Conservation (phyloP, 1,284 basidiomycete species). For the Golubevia pallescens region DNA sequence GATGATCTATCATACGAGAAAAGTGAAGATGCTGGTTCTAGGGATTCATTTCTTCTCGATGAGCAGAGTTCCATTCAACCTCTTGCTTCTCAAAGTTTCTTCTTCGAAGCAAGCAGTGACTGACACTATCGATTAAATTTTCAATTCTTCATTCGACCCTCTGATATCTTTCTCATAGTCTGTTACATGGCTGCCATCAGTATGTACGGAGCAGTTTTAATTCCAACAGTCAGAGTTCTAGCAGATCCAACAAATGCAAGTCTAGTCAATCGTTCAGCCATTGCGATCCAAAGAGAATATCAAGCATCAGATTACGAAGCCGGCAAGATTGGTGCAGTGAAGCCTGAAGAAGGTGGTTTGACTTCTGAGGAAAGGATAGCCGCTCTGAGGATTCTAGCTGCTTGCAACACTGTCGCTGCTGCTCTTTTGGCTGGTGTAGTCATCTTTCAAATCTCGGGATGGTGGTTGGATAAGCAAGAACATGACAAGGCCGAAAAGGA, state of each 20-base stretch:
- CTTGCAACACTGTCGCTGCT: conserved; percentile 51
- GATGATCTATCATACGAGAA: too few relatives aligned
- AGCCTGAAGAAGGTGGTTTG: conserved; percentile 25
- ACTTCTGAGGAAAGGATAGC: conserved; percentile 33
- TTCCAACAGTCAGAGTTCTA: conserved; percentile 54
- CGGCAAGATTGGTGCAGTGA: background rate
- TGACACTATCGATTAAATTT: too few relatives aligned
- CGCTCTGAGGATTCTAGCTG: conserved; percentile 45
- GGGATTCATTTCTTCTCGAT: too few relatives aligned
- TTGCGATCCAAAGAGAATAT: conserved; percentile 33
- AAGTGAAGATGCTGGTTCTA: too few relatives aligned
- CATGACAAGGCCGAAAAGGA: background rate
- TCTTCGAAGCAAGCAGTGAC: background rate
- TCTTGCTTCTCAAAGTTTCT: background rate
- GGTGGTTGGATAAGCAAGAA: conserved; percentile 16
- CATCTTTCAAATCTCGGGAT: conserved; percentile 47
- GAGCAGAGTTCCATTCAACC: too few relatives aligned
- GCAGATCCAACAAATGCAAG: conserved; percentile 40
- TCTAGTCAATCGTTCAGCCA: conserved; percentile 31
- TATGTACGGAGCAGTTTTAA: conserved; percentile 52
- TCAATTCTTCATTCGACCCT: background rate
- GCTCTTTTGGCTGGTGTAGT: conserved; percentile 47
- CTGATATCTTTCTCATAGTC: conserved; percentile 11
- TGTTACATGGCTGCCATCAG: conserved; percentile 49
- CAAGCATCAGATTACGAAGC: conserved; percentile 20